Percentiles rank a stretch among this genome's conserved stretches.
These are phyloP conservation scores for Herpetomonas samuelpessoai DNA, from an alignment of 208 protist species.

Conservation along the genomic window DNA sequence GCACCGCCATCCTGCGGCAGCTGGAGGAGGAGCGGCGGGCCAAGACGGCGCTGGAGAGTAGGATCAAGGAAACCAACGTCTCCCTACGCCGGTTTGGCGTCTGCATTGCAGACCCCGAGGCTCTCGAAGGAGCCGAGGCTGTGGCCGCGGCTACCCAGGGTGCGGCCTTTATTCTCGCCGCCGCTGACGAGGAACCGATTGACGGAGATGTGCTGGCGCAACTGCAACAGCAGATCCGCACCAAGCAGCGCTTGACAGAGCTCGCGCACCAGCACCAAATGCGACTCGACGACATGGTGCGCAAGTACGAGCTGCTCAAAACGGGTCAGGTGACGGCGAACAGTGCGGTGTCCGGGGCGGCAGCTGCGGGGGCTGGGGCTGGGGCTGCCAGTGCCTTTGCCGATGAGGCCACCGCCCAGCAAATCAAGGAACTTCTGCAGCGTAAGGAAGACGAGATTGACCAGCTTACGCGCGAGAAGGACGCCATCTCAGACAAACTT, in stretches of 20 bases:
- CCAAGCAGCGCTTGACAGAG: slow-evolving; percentile 82
- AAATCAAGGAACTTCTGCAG: slow-evolving; percentile 77
- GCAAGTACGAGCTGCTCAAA: slow-evolving; percentile 88
- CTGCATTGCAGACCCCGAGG: slow-evolving; percentile 60
- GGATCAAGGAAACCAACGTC: slow-evolving; percentile 78
- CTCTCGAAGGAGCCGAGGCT: slow-evolving; percentile 16
- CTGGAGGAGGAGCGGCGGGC: slow-evolving; percentile 56
- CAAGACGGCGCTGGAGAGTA: slow-evolving; percentile 50
- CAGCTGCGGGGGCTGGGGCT: slow-evolving; percentile 6
- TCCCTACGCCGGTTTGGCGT: slow-evolving; percentile 79
- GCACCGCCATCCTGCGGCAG: slow-evolving; percentile 32
- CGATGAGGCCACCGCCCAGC: slow-evolving; percentile 61
- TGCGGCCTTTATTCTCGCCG: slow-evolving; percentile 66
- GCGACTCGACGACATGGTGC: slow-evolving; percentile 79
- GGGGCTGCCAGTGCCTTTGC: slow-evolving; percentile 13
- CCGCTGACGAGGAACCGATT: slow-evolving; percentile 57
- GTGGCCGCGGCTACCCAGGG: slow-evolving; percentile 17
- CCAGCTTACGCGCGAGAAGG: slow-evolving; percentile 62
- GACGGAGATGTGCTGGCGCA: slow-evolving; percentile 73
- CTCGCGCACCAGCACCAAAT: slow-evolving; percentile 85
- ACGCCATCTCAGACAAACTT: slow-evolving; percentile 83
- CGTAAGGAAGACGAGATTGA: slow-evolving; percentile 87
- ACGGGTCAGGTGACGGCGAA: slow-evolving; percentile 69
- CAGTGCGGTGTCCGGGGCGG: slow-evolving; percentile 1
- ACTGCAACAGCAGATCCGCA: slow-evolving; percentile 86